Conservation (phyloP, 2,329 filamentous ascomycete species). For the Alternaria metachromatica region DNA sequence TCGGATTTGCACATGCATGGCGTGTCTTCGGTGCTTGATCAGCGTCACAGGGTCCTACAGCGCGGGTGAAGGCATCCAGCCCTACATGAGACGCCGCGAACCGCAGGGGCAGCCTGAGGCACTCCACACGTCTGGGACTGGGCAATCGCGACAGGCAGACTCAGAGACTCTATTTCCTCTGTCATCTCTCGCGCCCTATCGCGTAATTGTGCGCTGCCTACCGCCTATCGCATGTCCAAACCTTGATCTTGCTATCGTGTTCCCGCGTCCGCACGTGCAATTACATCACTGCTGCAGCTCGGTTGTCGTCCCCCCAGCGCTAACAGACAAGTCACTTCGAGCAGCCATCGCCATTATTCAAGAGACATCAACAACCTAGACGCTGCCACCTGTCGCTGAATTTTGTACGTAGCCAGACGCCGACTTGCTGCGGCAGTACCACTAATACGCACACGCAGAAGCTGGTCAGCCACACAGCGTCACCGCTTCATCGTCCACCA, state of each 20-base stretch:
- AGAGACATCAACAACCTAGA: conserved; percentile 17
- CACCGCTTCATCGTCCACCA: conserved; percentile 9
- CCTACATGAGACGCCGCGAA: not conserved
- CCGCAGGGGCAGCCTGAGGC: conserved; percentile 12
- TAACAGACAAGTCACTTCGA: conserved; percentile 14
- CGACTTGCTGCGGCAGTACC: not conserved
- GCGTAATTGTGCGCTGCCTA: not conserved
- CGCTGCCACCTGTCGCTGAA: conserved; percentile 3
- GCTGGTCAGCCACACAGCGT: conserved; percentile 6
- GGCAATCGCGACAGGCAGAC: not conserved
- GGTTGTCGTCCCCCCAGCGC: conserved; percentile 23
- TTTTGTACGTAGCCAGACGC: conserved; percentile 4
- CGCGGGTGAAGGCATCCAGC: not conserved
- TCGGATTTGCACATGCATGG: not conserved
- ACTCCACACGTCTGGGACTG: not conserved
- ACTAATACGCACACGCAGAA: conserved; percentile 1
- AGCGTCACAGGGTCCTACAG: not conserved
- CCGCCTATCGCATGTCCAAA: conserved; percentile 6
- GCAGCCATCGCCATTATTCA: conserved; percentile 18
- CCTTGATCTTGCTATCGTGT: conserved; percentile 16
- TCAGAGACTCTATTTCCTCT: not conserved
- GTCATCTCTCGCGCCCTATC: not conserved
- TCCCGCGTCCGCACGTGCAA: conserved; percentile 35
- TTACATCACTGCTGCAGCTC: conserved; percentile 36
- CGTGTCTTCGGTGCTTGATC: not conserved